Percentiles rank a stretch among this genome's conserved stretches.
These are phyloP conservation scores for Dispira simplex DNA, from an alignment of 192 early-diverging fungal species.

Conservation along the genomic window DNA sequence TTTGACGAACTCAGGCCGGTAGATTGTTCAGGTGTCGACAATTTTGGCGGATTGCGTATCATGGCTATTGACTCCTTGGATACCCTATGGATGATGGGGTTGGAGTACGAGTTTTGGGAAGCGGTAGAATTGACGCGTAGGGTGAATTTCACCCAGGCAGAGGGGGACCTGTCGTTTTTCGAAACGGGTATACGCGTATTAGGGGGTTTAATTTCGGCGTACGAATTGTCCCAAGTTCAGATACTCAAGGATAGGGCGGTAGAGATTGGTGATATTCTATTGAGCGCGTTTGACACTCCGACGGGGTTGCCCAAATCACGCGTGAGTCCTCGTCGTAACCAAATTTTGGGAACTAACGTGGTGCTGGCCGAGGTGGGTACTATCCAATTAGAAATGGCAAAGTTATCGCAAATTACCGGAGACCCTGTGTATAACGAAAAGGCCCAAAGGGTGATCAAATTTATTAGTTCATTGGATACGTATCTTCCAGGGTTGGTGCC, in stretches of 20 bases:
- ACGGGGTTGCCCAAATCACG: slow-evolving; percentile 48
- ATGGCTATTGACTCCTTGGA: slow-evolving; percentile 78
- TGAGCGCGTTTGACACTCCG: slow-evolving; percentile 48
- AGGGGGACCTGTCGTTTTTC: slow-evolving; percentile 41
- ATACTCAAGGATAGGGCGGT: slow-evolving; percentile 51
- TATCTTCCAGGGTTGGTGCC: neutral
- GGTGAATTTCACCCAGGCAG: slow-evolving; percentile 40
- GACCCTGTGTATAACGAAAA: slow-evolving; percentile 51
- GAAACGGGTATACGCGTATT: slow-evolving; percentile 80
- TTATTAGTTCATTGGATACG: slow-evolving; percentile 14
- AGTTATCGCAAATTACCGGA: slow-evolving; percentile 57
- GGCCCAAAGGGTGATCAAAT: neutral
- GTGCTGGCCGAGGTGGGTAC: slow-evolving; percentile 63
- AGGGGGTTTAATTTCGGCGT: slow-evolving; percentile 68
- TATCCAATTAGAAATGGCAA: slow-evolving; percentile 77
- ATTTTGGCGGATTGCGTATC: slow-evolving; percentile 31
- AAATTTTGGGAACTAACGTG: slow-evolving; percentile 19
- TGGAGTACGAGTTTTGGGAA: slow-evolving; percentile 53
- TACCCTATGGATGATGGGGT: slow-evolving; percentile 63
- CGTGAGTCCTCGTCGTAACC: slow-evolving; percentile 36
- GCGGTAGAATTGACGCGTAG: slow-evolving; percentile 44
- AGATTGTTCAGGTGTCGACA: slow-evolving; percentile 13
- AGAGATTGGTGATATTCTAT: slow-evolving; percentile 58
- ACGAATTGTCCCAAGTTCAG: slow-evolving; percentile 54
- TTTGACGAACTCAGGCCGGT: slow-evolving; percentile 28